These are phyloP conservation scores for Russula sp. DNA, from an alignment of 768 basidiomycete species.

Conservation along the genomic window DNA sequence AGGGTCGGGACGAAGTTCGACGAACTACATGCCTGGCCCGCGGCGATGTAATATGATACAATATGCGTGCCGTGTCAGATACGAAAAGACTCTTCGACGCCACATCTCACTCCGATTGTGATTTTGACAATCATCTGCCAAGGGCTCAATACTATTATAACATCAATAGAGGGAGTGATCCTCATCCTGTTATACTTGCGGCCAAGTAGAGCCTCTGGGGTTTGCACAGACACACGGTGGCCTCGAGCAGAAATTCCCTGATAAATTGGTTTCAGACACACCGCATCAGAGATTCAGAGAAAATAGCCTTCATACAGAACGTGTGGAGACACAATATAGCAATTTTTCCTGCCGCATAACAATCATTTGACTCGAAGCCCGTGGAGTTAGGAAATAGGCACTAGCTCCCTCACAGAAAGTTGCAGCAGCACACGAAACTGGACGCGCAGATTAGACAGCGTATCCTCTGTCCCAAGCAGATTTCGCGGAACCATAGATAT, in stretches of 20 bases:
- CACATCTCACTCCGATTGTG: no score
- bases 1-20: no score
- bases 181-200: no score
- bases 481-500: neutral
- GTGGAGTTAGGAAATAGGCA: neutral
- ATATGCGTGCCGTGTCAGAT: no score
- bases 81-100: no score
- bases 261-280: neutral
- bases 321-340: neutral
- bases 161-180: no score
- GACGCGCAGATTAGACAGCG: neutral
- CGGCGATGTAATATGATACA: no score
- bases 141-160: no score
- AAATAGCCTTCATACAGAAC: neutral
- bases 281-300: no score
- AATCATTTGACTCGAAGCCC: neutral
- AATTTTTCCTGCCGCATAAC: neutral
- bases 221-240: neutral
- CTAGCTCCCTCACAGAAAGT: neutral
- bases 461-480: neutral
- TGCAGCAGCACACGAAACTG: neutral
- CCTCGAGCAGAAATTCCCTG: no score
- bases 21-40: no score
- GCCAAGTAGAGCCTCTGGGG: neutral
- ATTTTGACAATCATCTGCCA: no score